phyloP scores from a whole-genome alignment of 2,329 filamentous ascomycete genomes.

The Penicillium corylophilum region DNA sequence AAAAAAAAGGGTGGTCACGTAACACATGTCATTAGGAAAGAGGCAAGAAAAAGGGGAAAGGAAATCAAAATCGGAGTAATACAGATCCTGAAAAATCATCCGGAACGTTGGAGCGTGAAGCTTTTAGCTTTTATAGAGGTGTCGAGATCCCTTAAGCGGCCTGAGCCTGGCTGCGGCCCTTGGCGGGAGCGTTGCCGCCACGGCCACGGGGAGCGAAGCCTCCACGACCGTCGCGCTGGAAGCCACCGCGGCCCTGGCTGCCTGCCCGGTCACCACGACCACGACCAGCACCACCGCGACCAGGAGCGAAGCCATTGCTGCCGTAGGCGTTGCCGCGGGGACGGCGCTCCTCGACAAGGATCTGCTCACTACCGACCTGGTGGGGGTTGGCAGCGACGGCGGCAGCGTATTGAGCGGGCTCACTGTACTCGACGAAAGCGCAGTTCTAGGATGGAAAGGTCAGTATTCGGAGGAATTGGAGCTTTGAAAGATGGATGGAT shows the following conservation, averaged over 20 bases:
- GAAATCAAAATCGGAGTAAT: conserved; percentile 35
- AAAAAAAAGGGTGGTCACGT: conserved; percentile 31
- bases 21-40: conserved; percentile 43
- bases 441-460: conserved; percentile 67
- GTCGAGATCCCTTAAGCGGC: conserved; percentile 35
- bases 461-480: not conserved
- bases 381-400: conserved; percentile 84
- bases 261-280: conserved; percentile 68
- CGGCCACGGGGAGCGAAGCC: conserved; percentile 64
- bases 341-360: conserved; percentile 86
- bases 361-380: conserved; percentile 74
- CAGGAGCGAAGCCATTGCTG: conserved; percentile 61
- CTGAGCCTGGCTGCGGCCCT: conserved; percentile 48
- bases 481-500: not conserved
- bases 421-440: conserved; percentile 92
- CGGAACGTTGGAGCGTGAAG: conserved; percentile 5
- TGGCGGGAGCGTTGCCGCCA: conserved; percentile 55
- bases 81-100: conserved; percentile 35
- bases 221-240: conserved; percentile 67
- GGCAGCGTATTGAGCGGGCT: conserved; percentile 74
- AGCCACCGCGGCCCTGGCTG: conserved; percentile 65
- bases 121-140: conserved; percentile 5
- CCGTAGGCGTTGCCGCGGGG: conserved; percentile 70
- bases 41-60: conserved; percentile 8
- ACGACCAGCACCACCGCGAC: conserved; percentile 63